These are phyloP conservation scores for Tylopilus sp. DNA, from an alignment of 768 basidiomycete genomes.

Conservation along the genomic window DNA sequence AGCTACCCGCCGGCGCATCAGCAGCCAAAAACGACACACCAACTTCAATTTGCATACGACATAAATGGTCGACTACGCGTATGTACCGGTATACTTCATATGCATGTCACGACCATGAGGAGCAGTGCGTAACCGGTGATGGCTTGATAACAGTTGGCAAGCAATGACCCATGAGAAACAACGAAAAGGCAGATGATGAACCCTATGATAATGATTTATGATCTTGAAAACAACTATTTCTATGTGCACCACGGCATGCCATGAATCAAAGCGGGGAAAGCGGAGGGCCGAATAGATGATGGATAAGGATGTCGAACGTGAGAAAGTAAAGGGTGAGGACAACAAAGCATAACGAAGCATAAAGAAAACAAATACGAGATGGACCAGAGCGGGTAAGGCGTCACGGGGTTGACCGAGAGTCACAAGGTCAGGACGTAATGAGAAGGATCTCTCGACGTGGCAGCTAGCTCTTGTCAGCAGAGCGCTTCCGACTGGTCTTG, in stretches of 20 bases:
- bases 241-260: constrained; percentile 29
- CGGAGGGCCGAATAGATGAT: constrained; percentile 28
- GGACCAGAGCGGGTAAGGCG: not conserved
- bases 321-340: constrained; percentile 9
- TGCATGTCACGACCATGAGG: not conserved
- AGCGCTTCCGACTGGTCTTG: constrained; percentile 29
- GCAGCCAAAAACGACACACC: not conserved
- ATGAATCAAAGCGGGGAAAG: constrained; percentile 11
- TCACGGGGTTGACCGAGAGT: constrained; percentile 5
- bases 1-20: not conserved
- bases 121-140: constrained; percentile 1
- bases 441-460: not conserved
- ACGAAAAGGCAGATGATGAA: constrained; percentile 12
- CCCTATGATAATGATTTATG: constrained; percentile 10
- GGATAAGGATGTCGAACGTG: constrained; percentile 25
- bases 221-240: constrained; percentile 8
- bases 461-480: constrained; percentile 24
- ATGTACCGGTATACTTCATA: not conserved
- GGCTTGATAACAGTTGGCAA: constrained; percentile 1
- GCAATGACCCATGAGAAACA: constrained; percentile 17
- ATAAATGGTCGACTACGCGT: not conserved
- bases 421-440: constrained; percentile 8
- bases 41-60: constrained; percentile 4
- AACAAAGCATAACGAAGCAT: constrained; percentile 27
- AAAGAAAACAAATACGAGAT: constrained; percentile 6